phyloP scores from a whole-genome alignment of 2,329 filamentous ascomycete species.

The Ceratocystis albifundus region DNA sequence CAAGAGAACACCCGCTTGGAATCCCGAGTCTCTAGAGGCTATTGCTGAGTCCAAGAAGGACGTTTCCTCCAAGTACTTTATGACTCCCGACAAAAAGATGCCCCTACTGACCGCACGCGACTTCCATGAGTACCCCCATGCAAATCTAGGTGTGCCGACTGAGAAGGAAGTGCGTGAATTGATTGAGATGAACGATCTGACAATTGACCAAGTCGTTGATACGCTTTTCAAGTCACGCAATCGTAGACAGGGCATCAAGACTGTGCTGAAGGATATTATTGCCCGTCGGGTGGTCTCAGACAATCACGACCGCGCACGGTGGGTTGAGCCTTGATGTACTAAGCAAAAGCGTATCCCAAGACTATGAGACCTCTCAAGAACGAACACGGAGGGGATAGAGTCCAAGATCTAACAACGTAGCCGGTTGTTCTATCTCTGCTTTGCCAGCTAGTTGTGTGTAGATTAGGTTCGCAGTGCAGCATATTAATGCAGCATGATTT shows the following conservation, averaged over 20 bases:
- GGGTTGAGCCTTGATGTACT: constrained; percentile 27
- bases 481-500: neutral
- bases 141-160: constrained; percentile 57
- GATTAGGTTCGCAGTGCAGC: constrained; percentile 16
- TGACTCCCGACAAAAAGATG: constrained; percentile 41
- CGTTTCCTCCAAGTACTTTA: constrained; percentile 55
- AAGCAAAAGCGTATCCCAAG: neutral
- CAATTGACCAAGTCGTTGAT: constrained; percentile 48
- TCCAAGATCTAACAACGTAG: neutral
- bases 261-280: constrained; percentile 59
- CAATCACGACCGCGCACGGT: constrained; percentile 35
- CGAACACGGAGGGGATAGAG: neutral
- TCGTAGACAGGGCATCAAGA: constrained; percentile 56
- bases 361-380: neutral
- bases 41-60: constrained; percentile 39
- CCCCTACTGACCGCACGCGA: constrained; percentile 42
- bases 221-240: constrained; percentile 49
- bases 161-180: constrained; percentile 49
- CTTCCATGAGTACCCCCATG: constrained; percentile 64
- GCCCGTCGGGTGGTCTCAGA: constrained; percentile 46
- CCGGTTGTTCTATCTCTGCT: neutral
- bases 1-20: constrained; percentile 54
- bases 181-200: constrained; percentile 34
- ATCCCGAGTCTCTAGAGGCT: constrained; percentile 59
- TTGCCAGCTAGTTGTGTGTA: constrained; percentile 14